Evolutionary conservation across 2,329 filamentous ascomycete genomes (phyloP).

Genomic region (Trichoderma sp.): DNA sequence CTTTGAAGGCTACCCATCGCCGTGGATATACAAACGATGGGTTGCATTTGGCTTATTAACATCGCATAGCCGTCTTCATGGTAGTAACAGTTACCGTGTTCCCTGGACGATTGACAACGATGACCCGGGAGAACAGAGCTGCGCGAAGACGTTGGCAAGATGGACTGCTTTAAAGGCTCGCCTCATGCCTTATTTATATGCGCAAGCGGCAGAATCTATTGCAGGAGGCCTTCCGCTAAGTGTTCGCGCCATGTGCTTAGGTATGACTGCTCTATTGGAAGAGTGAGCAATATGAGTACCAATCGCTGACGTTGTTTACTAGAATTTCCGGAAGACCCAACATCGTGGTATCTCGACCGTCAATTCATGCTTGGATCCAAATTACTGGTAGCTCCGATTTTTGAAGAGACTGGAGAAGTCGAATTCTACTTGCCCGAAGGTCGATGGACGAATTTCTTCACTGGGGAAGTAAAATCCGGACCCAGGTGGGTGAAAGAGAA

Average conservation of each 20-base stretch:
- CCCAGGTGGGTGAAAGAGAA: constrained; percentile 61
- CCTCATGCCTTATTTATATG: constrained; percentile 54
- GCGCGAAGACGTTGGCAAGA: constrained; percentile 49
- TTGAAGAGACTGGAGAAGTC: constrained; percentile 61
- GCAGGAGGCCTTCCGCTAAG: constrained; percentile 60
- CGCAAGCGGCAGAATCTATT: constrained; percentile 44
- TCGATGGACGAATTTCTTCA: constrained; percentile 51
- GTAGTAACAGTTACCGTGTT: constrained; percentile 70
- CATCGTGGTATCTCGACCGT: constrained; percentile 65
- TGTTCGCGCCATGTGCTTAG: constrained; percentile 64
- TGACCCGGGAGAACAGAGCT: constrained; percentile 56
- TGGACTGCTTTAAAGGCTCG: constrained; percentile 54
- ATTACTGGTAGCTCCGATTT: constrained; percentile 65
- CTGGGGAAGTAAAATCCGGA: constrained; percentile 50
- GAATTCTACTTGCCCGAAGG: constrained; percentile 64
- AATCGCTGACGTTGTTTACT: not conserved
- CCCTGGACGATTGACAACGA: constrained; percentile 72
- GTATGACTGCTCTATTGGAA: too few relatives aligned
- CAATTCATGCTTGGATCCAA: constrained; percentile 73
- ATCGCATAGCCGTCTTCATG: constrained; percentile 70
- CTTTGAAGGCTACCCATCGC: constrained; percentile 67
- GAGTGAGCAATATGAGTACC: too few relatives aligned
- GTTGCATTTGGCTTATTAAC: constrained; percentile 74
- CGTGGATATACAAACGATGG: constrained; percentile 76
- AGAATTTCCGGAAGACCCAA: constrained; percentile 72